Base-by-base conservation (phyloP, 2,329 filamentous ascomycete species). In the Domatiomyces globalis region DNA sequence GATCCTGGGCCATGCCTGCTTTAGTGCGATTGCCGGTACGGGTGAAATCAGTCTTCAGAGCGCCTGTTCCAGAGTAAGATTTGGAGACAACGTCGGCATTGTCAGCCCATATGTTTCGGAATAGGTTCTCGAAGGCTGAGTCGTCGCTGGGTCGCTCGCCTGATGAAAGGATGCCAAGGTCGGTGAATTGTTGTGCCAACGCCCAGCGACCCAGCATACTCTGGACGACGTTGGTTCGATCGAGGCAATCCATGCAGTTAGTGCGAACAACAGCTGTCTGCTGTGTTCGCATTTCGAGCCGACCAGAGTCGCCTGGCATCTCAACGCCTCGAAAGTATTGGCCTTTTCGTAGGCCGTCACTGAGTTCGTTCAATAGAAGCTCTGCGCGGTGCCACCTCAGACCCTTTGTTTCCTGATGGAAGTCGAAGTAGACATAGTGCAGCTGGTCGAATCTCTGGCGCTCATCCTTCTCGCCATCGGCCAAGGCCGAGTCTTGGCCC, bases 181-280 rank as follows among this genome's bases (percentile, higher is more conserved):
- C 90, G 56, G 83, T 78, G 52, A 98, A 80, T 73, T 95, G 92
- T 58, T 88, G 83, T 55, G 89, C 89, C 43, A 98, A 73, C 12
- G 87, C 85, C 78, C 83, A 89, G 49, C 90, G 84, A 8, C 86
- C 92, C 53, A 98, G 79, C 85, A 96, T 95, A 67, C 87, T 94
- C 70, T 98, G 92, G 2, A 98, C 87, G 5, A 98, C 89, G 62
- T 98, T 98, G 49, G 92, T 98, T 49, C 92, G 85, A 68, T 98
- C 92, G 12, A 98, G 78, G 60, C 94, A 98, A 69, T 98, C 92
- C 92, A 98, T 98, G 71, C 92, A 98, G 67, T 98, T 98, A 42
- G 92, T 95, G 50, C 92, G 83, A 57, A 98, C 89, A 15, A 96
- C 89, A 55, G 86, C 88, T 1, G 81, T 87, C 73, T 98, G 92